These are phyloP conservation scores for Aphanomyces invadans DNA, from an alignment of 352 stramenopile genomes.

Conservation along the genomic window DNA sequence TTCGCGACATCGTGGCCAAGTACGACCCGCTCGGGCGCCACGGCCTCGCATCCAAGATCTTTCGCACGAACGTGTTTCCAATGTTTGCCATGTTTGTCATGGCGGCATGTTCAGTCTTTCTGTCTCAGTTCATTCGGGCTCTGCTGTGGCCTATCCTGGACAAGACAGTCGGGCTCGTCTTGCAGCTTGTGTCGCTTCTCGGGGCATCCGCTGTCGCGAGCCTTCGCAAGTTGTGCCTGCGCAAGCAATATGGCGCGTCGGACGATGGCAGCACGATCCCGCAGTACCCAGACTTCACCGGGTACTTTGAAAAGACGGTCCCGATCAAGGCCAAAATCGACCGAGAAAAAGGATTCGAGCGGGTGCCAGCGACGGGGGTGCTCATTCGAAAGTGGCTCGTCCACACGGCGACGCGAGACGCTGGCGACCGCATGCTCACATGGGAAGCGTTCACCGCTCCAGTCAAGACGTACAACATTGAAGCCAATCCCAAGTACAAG, in stretches of 20 bases:
- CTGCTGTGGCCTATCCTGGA: constrained; percentile 51
- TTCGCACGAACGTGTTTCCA: constrained; percentile 64
- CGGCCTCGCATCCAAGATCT: constrained; percentile 63
- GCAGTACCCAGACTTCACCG: constrained; percentile 30
- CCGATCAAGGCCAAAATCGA: neutral
- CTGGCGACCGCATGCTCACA: constrained; percentile 55
- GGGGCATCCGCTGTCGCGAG: neutral
- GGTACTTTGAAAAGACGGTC: neutral
- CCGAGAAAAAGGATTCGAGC: constrained; percentile 45
- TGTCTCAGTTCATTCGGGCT: constrained; percentile 46
- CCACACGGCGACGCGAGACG: constrained; percentile 35
- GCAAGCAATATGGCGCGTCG: neutral
- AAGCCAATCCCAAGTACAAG: constrained; percentile 57
- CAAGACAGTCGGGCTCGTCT: constrained; percentile 35
- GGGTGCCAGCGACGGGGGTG: constrained; percentile 35
- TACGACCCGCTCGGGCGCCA: constrained; percentile 52
- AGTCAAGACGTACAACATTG: constrained; percentile 68
- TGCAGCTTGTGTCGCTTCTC: constrained; percentile 16
- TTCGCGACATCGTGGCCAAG: constrained; percentile 35
- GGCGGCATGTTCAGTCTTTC: constrained; percentile 39
- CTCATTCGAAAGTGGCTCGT: constrained; percentile 61
- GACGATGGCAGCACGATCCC: constrained; percentile 31
- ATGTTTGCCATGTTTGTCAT: constrained; percentile 58
- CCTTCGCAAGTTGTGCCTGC: neutral
- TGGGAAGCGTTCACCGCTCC: constrained; percentile 65